Base-by-base conservation (phyloP, 2,329 filamentous ascomycete species). In the Xenosphaeropsis pyriputrescens region DNA sequence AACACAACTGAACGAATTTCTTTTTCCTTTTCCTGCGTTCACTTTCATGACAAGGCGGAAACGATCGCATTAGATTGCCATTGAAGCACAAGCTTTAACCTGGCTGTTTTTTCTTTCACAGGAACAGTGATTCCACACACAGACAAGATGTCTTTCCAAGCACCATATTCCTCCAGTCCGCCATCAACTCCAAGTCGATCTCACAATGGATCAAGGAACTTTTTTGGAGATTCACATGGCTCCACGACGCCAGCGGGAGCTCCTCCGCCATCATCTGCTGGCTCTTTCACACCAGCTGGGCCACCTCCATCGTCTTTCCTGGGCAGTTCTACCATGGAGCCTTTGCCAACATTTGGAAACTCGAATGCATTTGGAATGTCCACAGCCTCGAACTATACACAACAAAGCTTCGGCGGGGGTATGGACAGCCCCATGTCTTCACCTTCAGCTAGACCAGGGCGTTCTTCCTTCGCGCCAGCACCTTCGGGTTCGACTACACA, bases 211-310 rank as follows among this genome's bases (percentile, higher is more conserved):
- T 44, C 43, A 18, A 46, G 47, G 33, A 48, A 47, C 41, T 45
- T 40, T 31, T 56, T 54, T 40, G 50, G 45, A 19, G 43, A 41
- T 31, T 47, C 50, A 31, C 54, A 57, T 31, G 59, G 66, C 33
- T 74, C 72, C 5, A 73, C 69, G 15, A 75, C 72, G 13, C 72
- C 72, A 37, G 68, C 67, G 34, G 71, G 69, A 31, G 63, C 61
- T 26, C 22, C 22, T 41, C 70, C 71, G 1, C 70, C 69, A 18
- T 68, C 67, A 22, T 62, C 59, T 41, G 56, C 59, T 18, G 54
- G 55, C 43, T 73, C 70, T n/a, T 72, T 71, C 38, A 74, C 70
- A 16, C 71, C 71, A 22, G 61, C 63, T 40, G 70, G 66, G 3
- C 61, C 61, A 32, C 69, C 69, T 34, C 66, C 68, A 18, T 63